These are phyloP conservation scores for Pholiota microspora DNA, from an alignment of 768 basidiomycete genomes.

Conservation along the genomic window DNA sequence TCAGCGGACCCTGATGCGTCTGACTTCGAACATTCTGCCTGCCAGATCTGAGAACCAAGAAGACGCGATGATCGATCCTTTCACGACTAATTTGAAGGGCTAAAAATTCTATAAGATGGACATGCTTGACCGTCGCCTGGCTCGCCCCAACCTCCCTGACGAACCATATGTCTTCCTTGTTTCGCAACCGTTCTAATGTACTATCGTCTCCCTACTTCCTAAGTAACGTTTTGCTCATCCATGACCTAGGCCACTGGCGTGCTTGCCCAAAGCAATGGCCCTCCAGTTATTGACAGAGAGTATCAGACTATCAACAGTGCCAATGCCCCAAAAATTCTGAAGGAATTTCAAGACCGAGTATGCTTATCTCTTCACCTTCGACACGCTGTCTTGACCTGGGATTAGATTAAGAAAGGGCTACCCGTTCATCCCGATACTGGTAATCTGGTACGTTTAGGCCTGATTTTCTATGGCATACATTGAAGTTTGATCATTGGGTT, in stretches of 20 bases:
- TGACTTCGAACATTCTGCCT: conserved; percentile 1
- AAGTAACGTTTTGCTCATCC: neutral
- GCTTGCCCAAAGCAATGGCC: conserved; percentile 3
- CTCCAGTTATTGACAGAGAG: conserved; percentile 17
- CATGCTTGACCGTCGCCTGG: too few species aligned
- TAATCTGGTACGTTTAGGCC: conserved; percentile 37
- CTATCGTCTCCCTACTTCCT: neutral
- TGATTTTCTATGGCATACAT: neutral
- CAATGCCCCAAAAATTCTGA: conserved; percentile 32
- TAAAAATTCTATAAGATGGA: neutral
- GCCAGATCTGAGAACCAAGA: neutral
- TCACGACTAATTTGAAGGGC: neutral
- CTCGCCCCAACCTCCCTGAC: too few species aligned
- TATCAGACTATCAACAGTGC: conserved; percentile 17
- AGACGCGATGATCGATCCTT: neutral
- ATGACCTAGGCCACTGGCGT: conserved; percentile 1
- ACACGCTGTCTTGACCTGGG: neutral
- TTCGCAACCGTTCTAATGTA: neutral
- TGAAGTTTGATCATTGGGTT: neutral
- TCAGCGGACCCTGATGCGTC: neutral
- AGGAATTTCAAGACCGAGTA: conserved; percentile 44
- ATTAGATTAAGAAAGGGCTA: conserved; percentile 45
- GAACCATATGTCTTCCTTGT: conserved; percentile 8
- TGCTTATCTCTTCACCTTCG: neutral
- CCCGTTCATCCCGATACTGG: conserved; percentile 34